Evolutionary conservation across 148 eudicot species (phyloP).

Genomic region (Oxyria digyna): DNA sequence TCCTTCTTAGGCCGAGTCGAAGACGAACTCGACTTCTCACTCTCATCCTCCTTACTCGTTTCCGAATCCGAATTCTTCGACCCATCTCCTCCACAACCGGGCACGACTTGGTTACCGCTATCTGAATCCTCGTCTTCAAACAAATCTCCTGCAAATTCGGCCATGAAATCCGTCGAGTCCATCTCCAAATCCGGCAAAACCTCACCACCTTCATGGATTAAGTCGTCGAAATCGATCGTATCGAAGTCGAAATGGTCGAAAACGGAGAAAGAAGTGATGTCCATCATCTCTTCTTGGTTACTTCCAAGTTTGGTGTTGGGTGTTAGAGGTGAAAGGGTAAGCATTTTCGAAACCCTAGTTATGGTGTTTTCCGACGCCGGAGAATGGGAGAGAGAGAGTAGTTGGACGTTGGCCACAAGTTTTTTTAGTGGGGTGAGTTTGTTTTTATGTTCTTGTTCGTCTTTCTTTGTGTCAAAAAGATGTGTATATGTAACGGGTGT

Average conservation of each 20-base stretch:
- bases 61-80: background rate
- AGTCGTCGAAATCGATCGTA: constrained; percentile 42
- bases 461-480: constrained; percentile 3
- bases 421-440: background rate
- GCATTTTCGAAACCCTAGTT: constrained; percentile 22
- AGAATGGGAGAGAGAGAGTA: constrained; percentile 2
- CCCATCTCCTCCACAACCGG: background rate
- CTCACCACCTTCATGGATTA: constrained; percentile 36
- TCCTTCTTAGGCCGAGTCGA: background rate
- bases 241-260: constrained; percentile 8
- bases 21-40: constrained; percentile 9
- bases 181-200: constrained; percentile 20
- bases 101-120: constrained; percentile 3
- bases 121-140: constrained; percentile 3
- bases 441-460: constrained; percentile 5
- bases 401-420: background rate
- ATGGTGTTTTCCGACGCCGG: constrained; percentile 5
- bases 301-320: constrained; percentile 23
- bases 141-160: constrained; percentile 5
- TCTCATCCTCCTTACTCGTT: background rate
- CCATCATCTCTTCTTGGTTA: constrained; percentile 20
- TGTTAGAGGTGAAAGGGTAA: constrained; percentile 26
- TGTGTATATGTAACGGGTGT: constrained; percentile 5
- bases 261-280: constrained; percentile 2
- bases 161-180: constrained; percentile 23